Conservation (phyloP, 768 basidiomycete genomes). For the Amanita fuliginea region DNA sequence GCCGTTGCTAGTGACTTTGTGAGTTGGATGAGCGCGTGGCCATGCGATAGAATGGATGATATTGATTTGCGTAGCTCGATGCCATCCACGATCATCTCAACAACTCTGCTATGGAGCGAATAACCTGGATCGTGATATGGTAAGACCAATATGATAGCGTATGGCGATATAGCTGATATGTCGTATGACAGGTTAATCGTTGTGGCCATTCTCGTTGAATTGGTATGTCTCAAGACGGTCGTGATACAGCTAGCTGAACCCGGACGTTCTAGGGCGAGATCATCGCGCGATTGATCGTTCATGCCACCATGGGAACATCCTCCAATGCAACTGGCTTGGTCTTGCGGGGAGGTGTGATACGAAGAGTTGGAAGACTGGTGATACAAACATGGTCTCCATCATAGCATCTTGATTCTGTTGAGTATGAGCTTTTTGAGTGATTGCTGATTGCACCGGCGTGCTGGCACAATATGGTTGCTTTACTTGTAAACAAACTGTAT, state of each 20-base stretch:
- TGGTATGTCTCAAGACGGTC: constrained; percentile 33
- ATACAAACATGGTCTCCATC: constrained; percentile 1
- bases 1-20: constrained; percentile 85
- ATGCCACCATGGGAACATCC: constrained; percentile 31
- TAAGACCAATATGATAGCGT: constrained; percentile 14
- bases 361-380: background rate
- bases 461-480: background rate
- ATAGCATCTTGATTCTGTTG: background rate
- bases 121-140: constrained; percentile 53
- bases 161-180: constrained; percentile 10
- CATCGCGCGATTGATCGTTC: constrained; percentile 63
- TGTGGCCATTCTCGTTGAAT: constrained; percentile 79
- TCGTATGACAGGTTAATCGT: constrained; percentile 63
- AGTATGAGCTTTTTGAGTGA: background rate
- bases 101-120: constrained; percentile 80
- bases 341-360: background rate
- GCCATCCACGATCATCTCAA: constrained; percentile 92
- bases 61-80: constrained; percentile 46
- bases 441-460: background rate
- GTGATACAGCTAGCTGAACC: background rate
- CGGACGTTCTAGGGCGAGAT: constrained; percentile 56
- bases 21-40: constrained; percentile 19
- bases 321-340: background rate
- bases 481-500: background rate
- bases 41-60: background rate